Percentiles rank a stretch among this genome's conserved stretches.
These are phyloP conservation scores for Mortierella sp. DNA, from an alignment of 371 early-diverging fungal genomes.

Conservation along the genomic window DNA sequence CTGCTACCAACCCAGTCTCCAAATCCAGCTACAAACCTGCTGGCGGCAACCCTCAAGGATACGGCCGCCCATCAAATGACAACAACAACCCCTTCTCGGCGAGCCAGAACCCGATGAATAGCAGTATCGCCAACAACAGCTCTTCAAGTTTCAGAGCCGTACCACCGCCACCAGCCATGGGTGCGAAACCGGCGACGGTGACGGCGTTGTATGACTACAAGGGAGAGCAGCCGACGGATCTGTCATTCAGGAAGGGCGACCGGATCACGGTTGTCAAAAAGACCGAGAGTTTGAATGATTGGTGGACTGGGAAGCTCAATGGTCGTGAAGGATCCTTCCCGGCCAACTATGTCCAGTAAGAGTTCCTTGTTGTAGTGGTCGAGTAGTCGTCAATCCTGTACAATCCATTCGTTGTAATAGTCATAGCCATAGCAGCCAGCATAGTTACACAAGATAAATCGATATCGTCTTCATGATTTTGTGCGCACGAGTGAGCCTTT, in stretches of 20 bases:
- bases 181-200: constrained; percentile 60
- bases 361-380: no score
- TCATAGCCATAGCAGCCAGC: no score
- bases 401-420: not conserved
- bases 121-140: constrained; percentile 1
- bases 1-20: not conserved
- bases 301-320: constrained; percentile 84
- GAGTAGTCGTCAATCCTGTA: no score
- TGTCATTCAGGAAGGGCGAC: constrained; percentile 81
- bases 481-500: no score
- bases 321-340: constrained; percentile 85
- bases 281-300: constrained; percentile 77
- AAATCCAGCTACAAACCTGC: not conserved
- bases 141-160: not conserved
- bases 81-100: not conserved
- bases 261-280: constrained; percentile 71
- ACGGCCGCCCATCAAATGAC: not conserved
- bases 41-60: not conserved
- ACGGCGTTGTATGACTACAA: constrained; percentile 81
- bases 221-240: constrained; percentile 77
- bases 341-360: constrained; percentile 74
- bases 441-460: no score
- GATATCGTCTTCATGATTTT: no score
- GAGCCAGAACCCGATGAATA: not conserved
- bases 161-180: constrained; percentile 49